phyloP scores from a whole-genome alignment of 225 moss, liverwort and hornwort genomes.

The Marchantia polymorpha region DNA sequence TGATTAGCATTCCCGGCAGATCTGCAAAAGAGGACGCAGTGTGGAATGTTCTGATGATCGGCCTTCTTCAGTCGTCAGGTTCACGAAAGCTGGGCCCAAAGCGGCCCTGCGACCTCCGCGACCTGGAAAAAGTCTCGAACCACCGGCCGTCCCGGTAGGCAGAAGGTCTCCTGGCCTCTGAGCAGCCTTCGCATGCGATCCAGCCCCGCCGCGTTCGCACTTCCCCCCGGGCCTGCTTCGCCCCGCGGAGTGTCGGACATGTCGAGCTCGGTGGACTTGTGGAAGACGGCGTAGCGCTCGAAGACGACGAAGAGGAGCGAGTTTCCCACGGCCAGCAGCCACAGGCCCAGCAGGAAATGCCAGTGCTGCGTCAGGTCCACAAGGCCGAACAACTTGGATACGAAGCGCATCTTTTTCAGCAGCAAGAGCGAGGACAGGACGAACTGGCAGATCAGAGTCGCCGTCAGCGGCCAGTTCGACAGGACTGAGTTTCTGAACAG shows the following conservation, averaged over 20 bases:
- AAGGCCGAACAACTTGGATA: slow-evolving; percentile 24
- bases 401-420: slow-evolving; percentile 31
- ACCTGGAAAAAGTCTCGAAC: slow-evolving; percentile 20
- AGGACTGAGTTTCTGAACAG: slow-evolving; percentile 32
- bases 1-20: no score
- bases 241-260: slow-evolving; percentile 16
- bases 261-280: slow-evolving; percentile 30
- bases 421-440: slow-evolving; percentile 28
- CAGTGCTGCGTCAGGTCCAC: slow-evolving; percentile 32
- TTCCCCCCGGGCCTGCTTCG: not conserved
- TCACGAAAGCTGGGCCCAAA: slow-evolving; percentile 26
- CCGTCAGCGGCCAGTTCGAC: slow-evolving; percentile 29
- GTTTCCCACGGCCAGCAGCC: slow-evolving; percentile 36
- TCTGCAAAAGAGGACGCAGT: no score
- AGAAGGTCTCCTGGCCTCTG: slow-evolving; percentile 20
- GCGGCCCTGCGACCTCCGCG: slow-evolving; percentile 3
- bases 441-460: slow-evolving; percentile 20
- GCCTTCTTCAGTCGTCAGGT: no score
- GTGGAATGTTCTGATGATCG: no score
- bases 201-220: slow-evolving; percentile 2
- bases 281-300: slow-evolving; percentile 36
- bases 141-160: slow-evolving; percentile 8
- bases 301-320: slow-evolving; percentile 32
- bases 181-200: slow-evolving; percentile 14
- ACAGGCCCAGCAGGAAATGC: slow-evolving; percentile 28